These are phyloP conservation scores for Xylariaceae sp. DNA, from an alignment of 2,329 filamentous ascomycete genomes.

Conservation along the genomic window DNA sequence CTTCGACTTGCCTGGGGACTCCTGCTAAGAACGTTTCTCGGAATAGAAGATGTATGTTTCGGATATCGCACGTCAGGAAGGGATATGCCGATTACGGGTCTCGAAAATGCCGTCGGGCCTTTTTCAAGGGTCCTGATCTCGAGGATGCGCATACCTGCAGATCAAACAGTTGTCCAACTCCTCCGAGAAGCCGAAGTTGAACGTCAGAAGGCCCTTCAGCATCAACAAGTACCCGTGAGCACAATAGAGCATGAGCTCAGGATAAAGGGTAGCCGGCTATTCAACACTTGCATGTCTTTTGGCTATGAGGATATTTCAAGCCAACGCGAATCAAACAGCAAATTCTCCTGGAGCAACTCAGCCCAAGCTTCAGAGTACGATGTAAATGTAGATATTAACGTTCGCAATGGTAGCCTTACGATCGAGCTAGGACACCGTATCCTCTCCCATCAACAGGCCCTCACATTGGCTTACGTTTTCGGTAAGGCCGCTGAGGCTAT, in stretches of 20 bases:
- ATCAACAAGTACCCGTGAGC: conserved; percentile 53
- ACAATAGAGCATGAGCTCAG: conserved; percentile 55
- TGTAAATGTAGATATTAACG: conserved; percentile 52
- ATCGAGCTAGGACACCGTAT: conserved; percentile 53
- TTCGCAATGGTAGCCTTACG: conserved; percentile 48
- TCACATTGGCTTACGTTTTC: conserved; percentile 58
- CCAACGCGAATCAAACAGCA: conserved; percentile 38
- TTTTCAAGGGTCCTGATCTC: conserved; percentile 45
- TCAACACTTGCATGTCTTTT: conserved; percentile 59
- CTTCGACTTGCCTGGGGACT: conserved; percentile 66
- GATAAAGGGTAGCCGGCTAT: conserved; percentile 49
- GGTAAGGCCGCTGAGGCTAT: conserved; percentile 57
- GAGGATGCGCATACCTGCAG: conserved; percentile 28
- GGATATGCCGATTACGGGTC: conserved; percentile 49
- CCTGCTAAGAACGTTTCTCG: conserved; percentile 60
- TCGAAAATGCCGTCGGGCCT: conserved; percentile 52
- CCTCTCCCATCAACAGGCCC: conserved; percentile 50
- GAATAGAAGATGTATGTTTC: conserved; percentile 59
- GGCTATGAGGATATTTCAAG: conserved; percentile 44
- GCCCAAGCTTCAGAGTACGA: conserved; percentile 55
- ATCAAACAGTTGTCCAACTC: conserved; percentile 34
- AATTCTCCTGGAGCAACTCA: conserved; percentile 45
- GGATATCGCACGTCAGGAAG: conserved; percentile 56
- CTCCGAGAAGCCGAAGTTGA: conserved; percentile 36
- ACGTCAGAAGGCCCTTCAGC: conserved; percentile 39